Evolutionary conservation across 2,329 filamentous ascomycete genomes (phyloP), one percentile per base, ranked within the genome.

Genomic region (Zasmidium cellare): DNA sequence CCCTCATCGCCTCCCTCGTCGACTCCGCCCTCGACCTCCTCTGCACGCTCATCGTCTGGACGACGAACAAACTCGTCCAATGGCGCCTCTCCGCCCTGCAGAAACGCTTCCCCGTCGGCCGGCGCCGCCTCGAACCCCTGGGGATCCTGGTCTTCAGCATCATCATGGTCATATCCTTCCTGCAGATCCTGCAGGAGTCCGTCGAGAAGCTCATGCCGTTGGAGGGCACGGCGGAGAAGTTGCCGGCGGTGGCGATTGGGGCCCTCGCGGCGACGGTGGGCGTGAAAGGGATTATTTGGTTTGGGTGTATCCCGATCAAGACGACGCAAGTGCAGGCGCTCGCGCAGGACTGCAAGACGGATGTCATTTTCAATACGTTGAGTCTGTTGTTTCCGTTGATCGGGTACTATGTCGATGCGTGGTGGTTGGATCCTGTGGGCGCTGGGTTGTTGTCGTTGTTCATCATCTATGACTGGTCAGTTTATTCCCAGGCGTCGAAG

Each of bases 381-480:
- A 86, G 83, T 14, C 79, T 87, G 1, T 75, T 85, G 9, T 87
- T 87, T 65, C 84, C 84, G 0, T 75, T 87, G 24, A 80, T 88
- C 51, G 87, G 87, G 6, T 77, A 82, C 64, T 77, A 82, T 50
- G 76, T 81, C 3, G 69, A 82, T 22, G 67, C 87, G 14, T 89
- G 87, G 86, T 89, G 86, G 86, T 77, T 89, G 14, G 87, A 89
- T 68, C 81, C 81, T 6, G 76, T 82, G 0, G 87, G 86, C 55
- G 87, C 86, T 2, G 80, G 82, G 0, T 66, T 88, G 0, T 76
- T 89, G 0, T 87, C 86, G 0, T 71, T 88, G 3, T 88, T 82
- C 74, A 87, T 89, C 70, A 88, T 89, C 64, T 85, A 83, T 71
- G 87, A 89, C 72, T 89, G 86, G 87, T 1, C 78, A 79, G 47